A percentile compares a stretch with the other conserved stretches of the same genome.
Conservation (phyloP, 2,329 filamentous ascomycete species). For the Plectosphaerella sp. region DNA sequence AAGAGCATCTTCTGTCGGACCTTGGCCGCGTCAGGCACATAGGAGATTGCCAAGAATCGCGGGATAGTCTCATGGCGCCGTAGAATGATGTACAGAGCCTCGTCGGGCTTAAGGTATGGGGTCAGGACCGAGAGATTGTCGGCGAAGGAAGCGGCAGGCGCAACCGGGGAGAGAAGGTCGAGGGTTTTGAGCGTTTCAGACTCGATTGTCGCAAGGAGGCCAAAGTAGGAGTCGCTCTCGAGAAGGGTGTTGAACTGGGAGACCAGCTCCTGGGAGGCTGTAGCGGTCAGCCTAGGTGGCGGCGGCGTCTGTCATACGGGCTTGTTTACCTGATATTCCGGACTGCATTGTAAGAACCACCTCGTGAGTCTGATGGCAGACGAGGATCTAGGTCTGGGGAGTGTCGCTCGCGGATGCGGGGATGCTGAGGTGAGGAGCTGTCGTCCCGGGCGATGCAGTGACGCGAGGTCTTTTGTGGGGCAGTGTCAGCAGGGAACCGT, state of each 20-base stretch:
- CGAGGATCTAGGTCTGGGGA: too few relatives aligned
- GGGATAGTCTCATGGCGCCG: slow-evolving; percentile 57
- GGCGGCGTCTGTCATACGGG: neutral
- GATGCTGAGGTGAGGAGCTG: too few relatives aligned
- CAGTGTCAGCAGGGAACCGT: too few relatives aligned
- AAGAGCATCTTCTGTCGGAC: slow-evolving; percentile 87
- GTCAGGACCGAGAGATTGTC: slow-evolving; percentile 60
- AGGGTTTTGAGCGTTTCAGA: slow-evolving; percentile 64
- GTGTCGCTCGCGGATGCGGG: too few relatives aligned
- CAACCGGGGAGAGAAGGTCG: slow-evolving; percentile 46
- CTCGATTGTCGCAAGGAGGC: slow-evolving; percentile 66
- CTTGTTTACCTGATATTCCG: slow-evolving; percentile 62
- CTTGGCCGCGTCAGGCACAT: slow-evolving; percentile 72
- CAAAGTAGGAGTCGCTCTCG: slow-evolving; percentile 57
- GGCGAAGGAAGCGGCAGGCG: slow-evolving; percentile 52
- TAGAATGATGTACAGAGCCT: slow-evolving; percentile 71
- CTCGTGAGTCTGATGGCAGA: too few relatives aligned
- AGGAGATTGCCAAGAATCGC: slow-evolving; percentile 67
- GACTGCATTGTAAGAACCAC: slow-evolving; percentile 59
- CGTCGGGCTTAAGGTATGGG: slow-evolving; percentile 59
- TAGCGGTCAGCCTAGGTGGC: slow-evolving; percentile 2
- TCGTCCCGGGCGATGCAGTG: too few relatives aligned
- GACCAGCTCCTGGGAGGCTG: slow-evolving; percentile 74
- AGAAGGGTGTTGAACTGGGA: slow-evolving; percentile 68
- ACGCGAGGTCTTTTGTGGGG: too few relatives aligned